Conservation (phyloP, 345 rosid genomes). For the Ailanthus altissimus region DNA sequence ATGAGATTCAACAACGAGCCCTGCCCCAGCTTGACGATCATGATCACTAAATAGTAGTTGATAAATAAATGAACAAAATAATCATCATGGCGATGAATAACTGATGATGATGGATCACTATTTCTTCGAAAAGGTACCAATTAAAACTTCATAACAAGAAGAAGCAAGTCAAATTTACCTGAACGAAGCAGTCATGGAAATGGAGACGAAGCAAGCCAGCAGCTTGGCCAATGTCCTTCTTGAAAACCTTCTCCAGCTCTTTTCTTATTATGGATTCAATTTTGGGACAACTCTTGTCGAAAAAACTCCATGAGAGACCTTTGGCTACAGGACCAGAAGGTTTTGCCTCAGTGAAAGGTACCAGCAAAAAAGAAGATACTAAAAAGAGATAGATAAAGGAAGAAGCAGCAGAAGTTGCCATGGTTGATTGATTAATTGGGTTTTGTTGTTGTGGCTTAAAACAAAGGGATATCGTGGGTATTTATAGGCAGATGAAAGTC, state of each 20-base stretch:
- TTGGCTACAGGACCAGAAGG: conserved; percentile 33
- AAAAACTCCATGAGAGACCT: conserved; percentile 76
- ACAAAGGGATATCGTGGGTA: not conserved
- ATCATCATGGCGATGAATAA: too few species aligned
- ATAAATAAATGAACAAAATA: too few species aligned
- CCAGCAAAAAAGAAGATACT: conserved; percentile 20
- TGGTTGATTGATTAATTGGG: not conserved
- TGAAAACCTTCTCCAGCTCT: conserved; percentile 62
- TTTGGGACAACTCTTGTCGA: conserved; percentile 63
- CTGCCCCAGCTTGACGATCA: too few species aligned
- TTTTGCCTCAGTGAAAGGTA: conserved; percentile 22
- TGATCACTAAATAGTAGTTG: too few species aligned
- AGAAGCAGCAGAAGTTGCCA: conserved; percentile 13
- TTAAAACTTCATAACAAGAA: too few species aligned
- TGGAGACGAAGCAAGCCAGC: conserved; percentile 92
- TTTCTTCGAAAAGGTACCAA: too few species aligned
- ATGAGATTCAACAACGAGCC: too few species aligned
- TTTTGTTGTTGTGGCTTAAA: not conserved
- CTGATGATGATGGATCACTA: too few species aligned
- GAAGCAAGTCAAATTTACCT: too few species aligned
- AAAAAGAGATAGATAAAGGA: conserved; percentile 21
- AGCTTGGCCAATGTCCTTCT: conserved; percentile 74
- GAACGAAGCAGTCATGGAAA: conserved; percentile 95
- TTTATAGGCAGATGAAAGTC: conserved; percentile 16
- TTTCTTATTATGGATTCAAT: conserved; percentile 55